Evolutionary conservation across 2,329 filamentous ascomycete genomes (phyloP), one percentile per base, ranked within the genome.

Genomic region (Colletotrichum chrysophilum): DNA sequence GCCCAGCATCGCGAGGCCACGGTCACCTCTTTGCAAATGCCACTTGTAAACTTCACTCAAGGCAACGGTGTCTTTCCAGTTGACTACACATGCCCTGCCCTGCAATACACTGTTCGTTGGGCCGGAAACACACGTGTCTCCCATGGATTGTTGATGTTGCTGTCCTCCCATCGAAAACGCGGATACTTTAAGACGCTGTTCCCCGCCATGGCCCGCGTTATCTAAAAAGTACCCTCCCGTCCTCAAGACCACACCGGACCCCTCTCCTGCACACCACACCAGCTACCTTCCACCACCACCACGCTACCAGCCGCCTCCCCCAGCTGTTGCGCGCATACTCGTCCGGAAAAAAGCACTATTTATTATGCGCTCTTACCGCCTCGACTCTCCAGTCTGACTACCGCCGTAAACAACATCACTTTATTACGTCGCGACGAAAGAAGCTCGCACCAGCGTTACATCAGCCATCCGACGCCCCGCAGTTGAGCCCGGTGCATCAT

Each of bases 311-410:
- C 32, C 61, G n/a, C 48, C 26, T 58, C 55, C 21, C 55, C 21
- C 55, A 55, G 65, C 52, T 32, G n/a, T 61, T 71, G 67, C 56
- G 56, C 55, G 55, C 64, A 38, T 32, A 65, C 36, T 52, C 70
- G 52, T 52, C 61, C 58, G 18, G 61, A 55, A 48, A 75, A 28
- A 52, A 52, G 8, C 70, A 28, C 74, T 74, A 76, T 76, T 76
- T 76, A 68, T 68, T 67, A 60, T 76, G 70, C 74, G 65, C 74
- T 61, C 65, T 60, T 64, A 69, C 74, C 74, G 74, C 74, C 58
- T 61, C 67, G 34, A 38, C 26, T 38, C 24, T 64, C 10, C 62
- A 64, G 55, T 72, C 69, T 64, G 56, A 75, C 38, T 55, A 26
- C 28, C 14, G 64, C 58, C 70, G 55, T 55, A 36, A 36, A 21